Evolutionary conservation across 179 eudicot genomes (phyloP).

Genomic region (Beta lomatogona): DNA sequence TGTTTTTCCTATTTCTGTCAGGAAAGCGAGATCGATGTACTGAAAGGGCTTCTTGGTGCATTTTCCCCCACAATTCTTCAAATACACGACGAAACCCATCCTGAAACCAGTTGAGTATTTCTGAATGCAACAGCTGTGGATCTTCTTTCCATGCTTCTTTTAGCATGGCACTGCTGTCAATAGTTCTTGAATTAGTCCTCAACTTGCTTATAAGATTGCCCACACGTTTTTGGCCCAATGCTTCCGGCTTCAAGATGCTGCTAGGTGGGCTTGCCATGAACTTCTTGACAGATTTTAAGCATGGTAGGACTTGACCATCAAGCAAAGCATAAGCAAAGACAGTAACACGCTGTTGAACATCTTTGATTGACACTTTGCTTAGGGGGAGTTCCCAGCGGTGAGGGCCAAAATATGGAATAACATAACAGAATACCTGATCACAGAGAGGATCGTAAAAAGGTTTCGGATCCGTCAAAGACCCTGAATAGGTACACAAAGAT

Average conservation of each 20-base stretch:
- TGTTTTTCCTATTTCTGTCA: conserved; percentile 18
- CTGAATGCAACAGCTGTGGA: conserved; percentile 52
- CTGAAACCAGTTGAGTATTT: conserved; percentile 75
- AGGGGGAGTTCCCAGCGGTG: conserved; percentile 70
- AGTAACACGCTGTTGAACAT: conserved; percentile 43
- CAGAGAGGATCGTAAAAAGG: conserved; percentile 61
- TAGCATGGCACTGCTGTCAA: conserved; percentile 58
- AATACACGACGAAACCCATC: conserved; percentile 47
- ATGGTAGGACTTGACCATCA: conserved; percentile 84
- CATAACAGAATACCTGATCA: conserved; percentile 67
- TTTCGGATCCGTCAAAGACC: conserved; percentile 62
- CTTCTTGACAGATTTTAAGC: conserved; percentile 51
- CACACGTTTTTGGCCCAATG: conserved; percentile 69
- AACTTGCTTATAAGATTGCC: conserved; percentile 66
- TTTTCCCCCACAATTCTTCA: conserved; percentile 60
- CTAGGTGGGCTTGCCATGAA: conserved; percentile 60
- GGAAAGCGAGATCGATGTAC: conserved; percentile 47
- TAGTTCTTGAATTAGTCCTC: conserved; percentile 42
- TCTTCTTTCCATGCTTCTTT: conserved; percentile 59
- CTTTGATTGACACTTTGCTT: conserved; percentile 55
- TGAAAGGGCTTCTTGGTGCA: conserved; percentile 56
- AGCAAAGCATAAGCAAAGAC: conserved; percentile 80
- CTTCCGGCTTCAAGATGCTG: conserved; percentile 72
- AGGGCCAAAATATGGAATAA: conserved; percentile 67
- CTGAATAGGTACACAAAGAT: conserved; percentile 58